Evolutionary conservation across 1,284 basidiomycete species (phyloP).

Genomic region (Coniophora puteana): DNA sequence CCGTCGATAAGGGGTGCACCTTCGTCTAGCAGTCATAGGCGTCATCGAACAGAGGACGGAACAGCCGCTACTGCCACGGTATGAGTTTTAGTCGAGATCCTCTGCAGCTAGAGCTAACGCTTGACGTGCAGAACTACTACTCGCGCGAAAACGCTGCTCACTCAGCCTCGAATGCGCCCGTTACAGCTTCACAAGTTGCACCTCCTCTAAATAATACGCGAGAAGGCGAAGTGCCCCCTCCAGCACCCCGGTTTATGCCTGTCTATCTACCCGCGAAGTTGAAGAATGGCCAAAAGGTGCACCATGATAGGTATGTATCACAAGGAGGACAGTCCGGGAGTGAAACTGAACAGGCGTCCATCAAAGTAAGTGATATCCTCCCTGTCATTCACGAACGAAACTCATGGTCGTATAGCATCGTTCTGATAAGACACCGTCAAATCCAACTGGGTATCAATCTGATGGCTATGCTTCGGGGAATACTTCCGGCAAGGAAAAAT

Average conservation of each 20-base stretch:
- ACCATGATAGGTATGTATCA: constrained; percentile 25
- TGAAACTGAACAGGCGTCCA: constrained; percentile 22
- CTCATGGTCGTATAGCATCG: constrained; percentile 23
- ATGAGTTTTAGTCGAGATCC: no score
- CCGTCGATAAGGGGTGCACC: constrained; percentile 26
- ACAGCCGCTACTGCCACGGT: constrained; percentile 19
- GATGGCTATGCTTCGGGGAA: constrained; percentile 20
- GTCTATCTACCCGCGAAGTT: constrained; percentile 32
- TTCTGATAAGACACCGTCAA: constrained; percentile 28
- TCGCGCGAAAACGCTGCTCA: no score
- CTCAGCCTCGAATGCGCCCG: not conserved
- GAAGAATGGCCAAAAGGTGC: constrained; percentile 24
- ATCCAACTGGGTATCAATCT: constrained; percentile 27
- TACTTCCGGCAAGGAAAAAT: no score
- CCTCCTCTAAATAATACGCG: constrained; percentile 13
- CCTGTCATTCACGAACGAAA: constrained; percentile 4
- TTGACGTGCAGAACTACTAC: constrained; percentile 13
- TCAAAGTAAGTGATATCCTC: constrained; percentile 22
- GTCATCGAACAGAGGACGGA: constrained; percentile 30
- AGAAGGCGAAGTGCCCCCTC: constrained; percentile 26
- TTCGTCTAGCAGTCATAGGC: constrained; percentile 22
- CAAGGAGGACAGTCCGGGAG: constrained; percentile 31
- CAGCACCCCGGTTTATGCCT: constrained; percentile 33
- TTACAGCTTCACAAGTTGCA: no score
- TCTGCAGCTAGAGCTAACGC: no score